A percentile compares a stretch with the other conserved stretches of the same genome.
These are phyloP conservation scores for maize (Zea mays) DNA, from an alignment of 176 grass and related monocot species.

Conservation along the genomic window DNA sequence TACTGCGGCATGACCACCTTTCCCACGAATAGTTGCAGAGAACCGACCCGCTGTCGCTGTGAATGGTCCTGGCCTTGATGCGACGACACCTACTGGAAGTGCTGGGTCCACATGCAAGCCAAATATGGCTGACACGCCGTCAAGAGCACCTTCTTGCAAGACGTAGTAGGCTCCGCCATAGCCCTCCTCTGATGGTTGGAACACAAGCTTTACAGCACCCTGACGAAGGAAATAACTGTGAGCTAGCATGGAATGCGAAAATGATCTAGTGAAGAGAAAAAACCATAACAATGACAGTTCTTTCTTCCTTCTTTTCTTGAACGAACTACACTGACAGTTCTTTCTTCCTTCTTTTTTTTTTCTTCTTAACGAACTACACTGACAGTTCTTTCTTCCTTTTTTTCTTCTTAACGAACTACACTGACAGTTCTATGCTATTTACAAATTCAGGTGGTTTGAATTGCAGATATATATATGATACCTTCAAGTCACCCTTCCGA, in stretches of 20 bases:
- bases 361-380: too few relatives aligned
- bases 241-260: background rate
- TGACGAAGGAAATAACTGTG: background rate
- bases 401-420: too few relatives aligned
- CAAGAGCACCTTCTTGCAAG: conserved; percentile 32
- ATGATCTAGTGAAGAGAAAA: background rate
- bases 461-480: conserved; percentile 3
- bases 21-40: conserved; percentile 18
- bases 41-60: conserved; percentile 41
- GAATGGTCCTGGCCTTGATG: conserved; percentile 36
- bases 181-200: conserved; percentile 59
- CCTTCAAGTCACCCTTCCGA: conserved; percentile 57
- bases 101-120: conserved; percentile 37
- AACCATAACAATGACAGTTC: background rate
- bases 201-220: conserved; percentile 59
- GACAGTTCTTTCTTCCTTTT: background rate
- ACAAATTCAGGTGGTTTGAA: background rate
- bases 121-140: conserved; percentile 43
- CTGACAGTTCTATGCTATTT: background rate
- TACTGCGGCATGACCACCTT: conserved; percentile 47
- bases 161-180: conserved; percentile 44
- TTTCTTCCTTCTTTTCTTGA: background rate
- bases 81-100: conserved; percentile 26
- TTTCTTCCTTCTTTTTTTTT: background rate
- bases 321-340: background rate